Conservation (phyloP, 2,329 filamentous ascomycete species). For the Lachnellula willkommii region DNA sequence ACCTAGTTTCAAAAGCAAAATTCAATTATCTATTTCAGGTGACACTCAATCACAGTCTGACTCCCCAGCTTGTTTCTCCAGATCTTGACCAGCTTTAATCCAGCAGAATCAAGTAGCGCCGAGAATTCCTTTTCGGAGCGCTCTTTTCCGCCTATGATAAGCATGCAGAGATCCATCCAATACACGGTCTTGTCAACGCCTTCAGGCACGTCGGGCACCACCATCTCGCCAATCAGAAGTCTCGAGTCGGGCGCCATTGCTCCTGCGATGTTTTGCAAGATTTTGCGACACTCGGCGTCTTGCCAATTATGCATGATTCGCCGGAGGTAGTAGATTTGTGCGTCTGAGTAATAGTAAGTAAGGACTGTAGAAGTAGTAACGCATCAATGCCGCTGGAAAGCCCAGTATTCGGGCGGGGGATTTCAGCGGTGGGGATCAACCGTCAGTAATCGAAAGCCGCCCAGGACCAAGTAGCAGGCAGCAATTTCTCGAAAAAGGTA, state of each 20-base stretch:
- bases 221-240: constrained; percentile 19
- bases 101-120: constrained; percentile 9
- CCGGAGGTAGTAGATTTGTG: constrained; percentile 25
- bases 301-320: constrained; percentile 25
- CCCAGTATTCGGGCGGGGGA: background rate
- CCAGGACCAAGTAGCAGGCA: no score
- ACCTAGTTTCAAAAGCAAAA: background rate
- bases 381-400: no score
- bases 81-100: constrained; percentile 14
- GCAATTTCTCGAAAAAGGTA: background rate
- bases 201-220: constrained; percentile 9
- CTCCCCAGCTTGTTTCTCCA: constrained; percentile 3
- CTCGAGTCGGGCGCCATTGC: constrained; percentile 13
- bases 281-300: constrained; percentile 12
- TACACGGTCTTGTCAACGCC: constrained; percentile 7
- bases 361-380: no score
- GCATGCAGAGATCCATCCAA: constrained; percentile 18
- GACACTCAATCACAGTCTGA: constrained; percentile 14
- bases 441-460: no score
- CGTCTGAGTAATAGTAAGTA: background rate
- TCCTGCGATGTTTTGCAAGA: constrained; percentile 20
- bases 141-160: constrained; percentile 16
- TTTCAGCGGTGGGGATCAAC: background rate
- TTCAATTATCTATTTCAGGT: background rate
- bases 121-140: constrained; percentile 10